Percentiles rank a stretch among this genome's conserved stretches.
phyloP scores from a whole-genome alignment of 2,329 filamentous ascomycete genomes.

The Hirsutella minnesotensis region DNA sequence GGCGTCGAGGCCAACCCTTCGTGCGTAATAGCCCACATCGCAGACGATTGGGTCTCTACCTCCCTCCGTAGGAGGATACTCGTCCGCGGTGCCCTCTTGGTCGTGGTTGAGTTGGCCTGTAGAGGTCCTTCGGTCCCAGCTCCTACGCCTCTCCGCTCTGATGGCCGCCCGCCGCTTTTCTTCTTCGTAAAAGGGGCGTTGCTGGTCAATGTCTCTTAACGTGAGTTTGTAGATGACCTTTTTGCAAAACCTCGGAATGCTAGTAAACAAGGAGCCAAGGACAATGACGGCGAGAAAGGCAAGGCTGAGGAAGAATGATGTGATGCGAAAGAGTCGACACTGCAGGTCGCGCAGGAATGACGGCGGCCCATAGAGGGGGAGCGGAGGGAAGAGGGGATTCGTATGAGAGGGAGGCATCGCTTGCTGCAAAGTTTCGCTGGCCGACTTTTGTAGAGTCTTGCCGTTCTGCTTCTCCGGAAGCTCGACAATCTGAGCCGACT shows the following conservation, averaged over 20 bases:
- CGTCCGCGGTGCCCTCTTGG: conserved; percentile 31
- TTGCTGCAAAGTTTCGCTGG: conserved; percentile 31
- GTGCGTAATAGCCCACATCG: conserved; percentile 76
- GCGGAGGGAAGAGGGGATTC: conserved; percentile 71
- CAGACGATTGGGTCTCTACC: conserved; percentile 68
- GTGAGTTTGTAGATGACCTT: conserved; percentile 41
- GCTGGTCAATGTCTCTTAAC: conserved; percentile 44
- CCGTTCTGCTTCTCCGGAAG: conserved; percentile 18
- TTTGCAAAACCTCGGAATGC: conserved; percentile 39
- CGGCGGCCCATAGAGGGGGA: conserved; percentile 72
- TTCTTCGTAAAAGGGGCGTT: conserved; percentile 60
- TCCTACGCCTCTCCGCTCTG: conserved; percentile 44
- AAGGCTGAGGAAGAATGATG: conserved; percentile 66
- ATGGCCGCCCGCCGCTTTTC: conserved; percentile 48
- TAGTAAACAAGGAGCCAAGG: conserved; percentile 58
- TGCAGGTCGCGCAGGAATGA: conserved; percentile 53
- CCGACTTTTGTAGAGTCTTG: conserved; percentile 27
- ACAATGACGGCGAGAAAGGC: conserved; percentile 68
- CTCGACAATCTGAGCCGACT: conserved; percentile 10
- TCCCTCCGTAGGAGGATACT: conserved; percentile 67
- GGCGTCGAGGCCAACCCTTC: conserved; percentile 74
- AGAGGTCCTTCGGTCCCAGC: conserved; percentile 45
- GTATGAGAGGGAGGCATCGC: conserved; percentile 55
- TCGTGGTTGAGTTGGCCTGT: conserved; percentile 26
- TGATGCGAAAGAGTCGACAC: conserved; percentile 49